Conservation (phyloP, 2,329 filamentous ascomycete genomes). For the Talaromyces marneffei region DNA sequence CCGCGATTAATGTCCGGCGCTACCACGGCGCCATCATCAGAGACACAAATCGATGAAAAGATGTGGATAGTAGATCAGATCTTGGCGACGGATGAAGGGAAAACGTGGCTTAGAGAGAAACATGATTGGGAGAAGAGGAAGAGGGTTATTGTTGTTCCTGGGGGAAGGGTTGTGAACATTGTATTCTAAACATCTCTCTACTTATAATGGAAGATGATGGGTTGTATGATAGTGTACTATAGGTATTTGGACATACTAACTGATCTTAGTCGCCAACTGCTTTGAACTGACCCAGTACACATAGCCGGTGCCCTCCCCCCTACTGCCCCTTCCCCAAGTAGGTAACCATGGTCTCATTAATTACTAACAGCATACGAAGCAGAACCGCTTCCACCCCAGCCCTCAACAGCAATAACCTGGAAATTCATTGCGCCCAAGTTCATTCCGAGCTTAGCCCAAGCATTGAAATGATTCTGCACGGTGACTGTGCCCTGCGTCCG, state of each 20-base stretch:
- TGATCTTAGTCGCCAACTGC: neutral
- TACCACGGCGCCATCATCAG: constrained; percentile 24
- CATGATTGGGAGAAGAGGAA: constrained; percentile 50
- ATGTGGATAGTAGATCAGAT: constrained; percentile 60
- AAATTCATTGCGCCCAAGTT: constrained; percentile 33
- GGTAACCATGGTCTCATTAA: neutral
- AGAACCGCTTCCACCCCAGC: constrained; percentile 6
- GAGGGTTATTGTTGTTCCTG: constrained; percentile 60
- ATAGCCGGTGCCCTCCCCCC: neutral
- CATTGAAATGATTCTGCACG: constrained; percentile 34
- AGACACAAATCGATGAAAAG: constrained; percentile 37
- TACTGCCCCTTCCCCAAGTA: neutral
- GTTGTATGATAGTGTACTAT: neutral
- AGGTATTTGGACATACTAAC: neutral
- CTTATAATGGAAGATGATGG: neutral
- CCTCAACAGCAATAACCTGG: constrained; percentile 41
- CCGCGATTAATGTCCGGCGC: constrained; percentile 41
- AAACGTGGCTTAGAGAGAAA: constrained; percentile 49
- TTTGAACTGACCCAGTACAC: neutral
- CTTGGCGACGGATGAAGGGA: constrained; percentile 56
- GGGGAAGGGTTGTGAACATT: constrained; percentile 69
- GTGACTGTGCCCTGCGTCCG: constrained; percentile 33
- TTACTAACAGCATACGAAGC: constrained; percentile 10
- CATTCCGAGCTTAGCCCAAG: constrained; percentile 31
- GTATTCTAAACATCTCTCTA: constrained; percentile 44